phyloP scores from a whole-genome alignment of 2,329 filamentous ascomycete species.

The Lecanicillium sp. region DNA sequence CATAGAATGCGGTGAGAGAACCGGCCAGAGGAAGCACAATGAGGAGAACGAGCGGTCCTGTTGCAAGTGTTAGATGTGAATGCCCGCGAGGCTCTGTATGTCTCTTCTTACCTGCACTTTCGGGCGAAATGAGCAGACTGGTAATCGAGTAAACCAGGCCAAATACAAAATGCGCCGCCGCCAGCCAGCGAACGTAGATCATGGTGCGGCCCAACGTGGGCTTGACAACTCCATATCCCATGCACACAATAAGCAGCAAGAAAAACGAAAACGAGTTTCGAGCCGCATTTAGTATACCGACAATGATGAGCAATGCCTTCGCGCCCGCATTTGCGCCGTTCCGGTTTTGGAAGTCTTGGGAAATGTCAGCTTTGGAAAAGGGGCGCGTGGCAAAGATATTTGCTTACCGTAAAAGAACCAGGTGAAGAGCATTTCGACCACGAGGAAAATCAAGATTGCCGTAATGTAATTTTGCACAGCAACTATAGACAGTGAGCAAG shows the following conservation, averaged over 20 bases:
- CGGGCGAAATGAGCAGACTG: conserved; percentile 80
- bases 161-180: conserved; percentile 89
- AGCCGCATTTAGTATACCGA: conserved; percentile 87
- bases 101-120: conserved; percentile 59
- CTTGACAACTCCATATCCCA: conserved; percentile 98
- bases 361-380: conserved; percentile 24
- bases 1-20: conserved; percentile 92
- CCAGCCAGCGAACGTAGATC: conserved; percentile 86
- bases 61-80: conserved; percentile 11
- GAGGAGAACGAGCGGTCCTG: conserved; percentile 80
- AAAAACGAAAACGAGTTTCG: conserved; percentile 99
- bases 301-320: conserved; percentile 80
- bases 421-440: conserved; percentile 94
- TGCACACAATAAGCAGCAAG: conserved; percentile 92
- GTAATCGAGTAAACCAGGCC: conserved; percentile 89
- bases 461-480: conserved; percentile 99
- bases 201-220: conserved; percentile 85
- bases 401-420: conserved; percentile 87
- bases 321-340: conserved; percentile 77
- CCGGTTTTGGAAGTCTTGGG: conserved; percentile 78
- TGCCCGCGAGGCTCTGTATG: not conserved
- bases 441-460: conserved; percentile 87
- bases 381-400: not conserved
- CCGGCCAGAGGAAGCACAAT: conserved; percentile 88
- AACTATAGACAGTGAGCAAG: conserved; percentile 44